phyloP scores from a whole-genome alignment of 129 eudicot genomes.

The Artemisia tridentata region DNA sequence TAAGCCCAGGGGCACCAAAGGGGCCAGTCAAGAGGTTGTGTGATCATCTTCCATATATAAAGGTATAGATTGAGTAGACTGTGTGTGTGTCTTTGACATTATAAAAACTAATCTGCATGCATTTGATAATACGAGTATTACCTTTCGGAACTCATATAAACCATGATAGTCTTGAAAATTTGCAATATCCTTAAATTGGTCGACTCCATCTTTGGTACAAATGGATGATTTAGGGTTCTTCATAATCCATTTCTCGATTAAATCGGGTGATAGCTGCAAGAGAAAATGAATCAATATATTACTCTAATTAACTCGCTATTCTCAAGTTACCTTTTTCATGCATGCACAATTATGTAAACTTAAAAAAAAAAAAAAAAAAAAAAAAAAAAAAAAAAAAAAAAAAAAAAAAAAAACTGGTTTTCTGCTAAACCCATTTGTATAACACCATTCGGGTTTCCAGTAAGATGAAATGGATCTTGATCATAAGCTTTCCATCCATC shows the following conservation, averaged over 20 bases:
- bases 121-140: constrained; percentile 9
- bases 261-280: constrained; percentile 57
- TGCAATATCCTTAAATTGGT: constrained; percentile 58
- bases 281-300: not conserved
- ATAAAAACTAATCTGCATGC: not conserved
- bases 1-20: too few relatives aligned
- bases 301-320: not conserved
- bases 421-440: constrained; percentile 93
- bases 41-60: too few relatives aligned
- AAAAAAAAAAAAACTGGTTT: constrained; percentile 48
- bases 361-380: not conserved
- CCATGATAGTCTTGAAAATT: constrained; percentile 87
- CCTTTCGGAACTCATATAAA: constrained; percentile 63
- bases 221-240: constrained; percentile 72
- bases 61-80: too few relatives aligned
- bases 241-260: constrained; percentile 70
- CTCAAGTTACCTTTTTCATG: not conserved
- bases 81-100: too few relatives aligned
- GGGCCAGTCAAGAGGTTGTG: too few relatives aligned
- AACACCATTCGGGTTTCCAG: constrained; percentile 59
- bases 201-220: constrained; percentile 57
- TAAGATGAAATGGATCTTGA: constrained; percentile 60
- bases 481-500: constrained; percentile 96
- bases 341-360: not conserved
- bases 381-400: not conserved